phyloP scores from a whole-genome alignment of 129 eudicot genomes.

The Solidago caesia region DNA sequence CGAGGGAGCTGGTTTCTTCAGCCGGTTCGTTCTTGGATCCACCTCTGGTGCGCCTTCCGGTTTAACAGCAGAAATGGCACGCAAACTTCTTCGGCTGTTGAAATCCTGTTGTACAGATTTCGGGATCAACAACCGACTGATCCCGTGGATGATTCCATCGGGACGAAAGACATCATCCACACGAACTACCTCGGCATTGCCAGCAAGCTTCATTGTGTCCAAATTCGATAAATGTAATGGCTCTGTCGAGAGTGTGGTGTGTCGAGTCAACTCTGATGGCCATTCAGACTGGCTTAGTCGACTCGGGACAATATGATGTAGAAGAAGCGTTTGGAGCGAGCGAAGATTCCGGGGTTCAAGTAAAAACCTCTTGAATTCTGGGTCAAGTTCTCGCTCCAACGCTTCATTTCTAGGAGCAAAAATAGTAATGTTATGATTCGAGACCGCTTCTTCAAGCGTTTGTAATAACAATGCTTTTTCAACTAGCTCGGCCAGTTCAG shows the following conservation, averaged over 20 bases:
- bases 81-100: slow-evolving; percentile 44
- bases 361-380: slow-evolving; percentile 75
- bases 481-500: slow-evolving; percentile 80
- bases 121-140: slow-evolving; percentile 41
- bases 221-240: slow-evolving; percentile 27
- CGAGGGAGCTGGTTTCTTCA: slow-evolving; percentile 43
- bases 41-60: slow-evolving; percentile 57
- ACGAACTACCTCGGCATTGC: slow-evolving; percentile 46
- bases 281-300: slow-evolving; percentile 55
- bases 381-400: slow-evolving; percentile 65
- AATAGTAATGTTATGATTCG: slow-evolving; percentile 66
- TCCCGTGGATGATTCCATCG: slow-evolving; percentile 52
- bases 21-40: slow-evolving; percentile 52
- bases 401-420: slow-evolving; percentile 90
- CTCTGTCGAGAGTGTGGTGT: slow-evolving; percentile 38
- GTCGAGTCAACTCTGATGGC: slow-evolving; percentile 41
- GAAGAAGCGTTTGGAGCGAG: slow-evolving; percentile 72
- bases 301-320: slow-evolving; percentile 66
- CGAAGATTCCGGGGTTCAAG: slow-evolving; percentile 72
- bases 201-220: slow-evolving; percentile 28
- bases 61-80: slow-evolving; percentile 52
- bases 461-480: slow-evolving; percentile 76
- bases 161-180: slow-evolving; percentile 55
- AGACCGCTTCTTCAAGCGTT: slow-evolving; percentile 55
- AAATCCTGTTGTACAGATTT: slow-evolving; percentile 49